These are phyloP conservation scores for Microcyclospora tardicrescens DNA, from an alignment of 2,329 filamentous ascomycete genomes.

Conservation along the genomic window DNA sequence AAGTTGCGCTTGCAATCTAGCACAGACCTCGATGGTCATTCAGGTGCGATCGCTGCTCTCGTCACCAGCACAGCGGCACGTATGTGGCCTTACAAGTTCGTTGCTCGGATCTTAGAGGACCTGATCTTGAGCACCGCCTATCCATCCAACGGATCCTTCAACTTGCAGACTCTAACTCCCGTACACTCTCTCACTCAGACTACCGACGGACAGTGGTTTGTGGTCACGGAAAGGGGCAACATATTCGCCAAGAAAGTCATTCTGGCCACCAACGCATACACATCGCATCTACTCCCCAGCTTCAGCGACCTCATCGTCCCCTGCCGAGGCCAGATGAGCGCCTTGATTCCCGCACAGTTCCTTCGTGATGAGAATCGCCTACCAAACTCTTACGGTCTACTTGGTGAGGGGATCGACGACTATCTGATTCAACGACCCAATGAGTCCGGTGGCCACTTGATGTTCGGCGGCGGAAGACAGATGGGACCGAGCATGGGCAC, in stretches of 20 bases:
- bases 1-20: slow-evolving; percentile 36
- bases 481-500: slow-evolving; percentile 44
- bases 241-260: slow-evolving; percentile 53
- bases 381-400: slow-evolving; percentile 51
- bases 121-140: slow-evolving; percentile 31
- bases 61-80: slow-evolving; percentile 53
- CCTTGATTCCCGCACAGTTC: slow-evolving; percentile 44
- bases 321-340: slow-evolving; percentile 59
- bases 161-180: slow-evolving; percentile 63
- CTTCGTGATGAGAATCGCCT: slow-evolving; percentile 28
- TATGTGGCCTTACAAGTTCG: slow-evolving; percentile 75
- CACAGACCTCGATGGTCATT: too few species aligned
- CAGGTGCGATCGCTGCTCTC: slow-evolving; percentile 46
- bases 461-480: slow-evolving; percentile 58
- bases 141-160: slow-evolving; percentile 36
- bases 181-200: slow-evolving; percentile 29
- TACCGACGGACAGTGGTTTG: slow-evolving; percentile 36
- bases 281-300: slow-evolving; percentile 56
- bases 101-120: slow-evolving; percentile 55
- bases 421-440: slow-evolving; percentile 61
- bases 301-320: slow-evolving; percentile 65
- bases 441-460: slow-evolving; percentile 40
- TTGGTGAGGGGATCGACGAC: slow-evolving; percentile 49
- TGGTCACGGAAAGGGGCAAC: slow-evolving; percentile 56
- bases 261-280: slow-evolving; percentile 75